Conservation (phyloP, 2,329 filamentous ascomycete species). For the Colletotrichum falcatum region DNA sequence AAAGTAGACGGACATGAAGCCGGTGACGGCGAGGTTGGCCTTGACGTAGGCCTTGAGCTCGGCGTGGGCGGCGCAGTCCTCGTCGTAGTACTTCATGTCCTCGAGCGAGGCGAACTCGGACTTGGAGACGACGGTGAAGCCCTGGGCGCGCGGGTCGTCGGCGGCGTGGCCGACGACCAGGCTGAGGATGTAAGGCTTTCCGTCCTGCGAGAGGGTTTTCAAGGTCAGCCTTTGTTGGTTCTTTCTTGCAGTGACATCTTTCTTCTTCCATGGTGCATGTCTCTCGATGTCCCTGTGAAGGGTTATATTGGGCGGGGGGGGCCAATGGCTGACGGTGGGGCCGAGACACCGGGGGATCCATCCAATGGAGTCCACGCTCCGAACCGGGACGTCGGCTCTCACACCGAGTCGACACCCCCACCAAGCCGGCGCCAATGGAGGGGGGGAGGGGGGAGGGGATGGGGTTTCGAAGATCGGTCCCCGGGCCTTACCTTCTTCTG, state of each 20-base stretch:
- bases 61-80: slow-evolving; percentile 58
- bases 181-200: slow-evolving; percentile 76
- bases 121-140: slow-evolving; percentile 73
- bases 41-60: slow-evolving; percentile 54
- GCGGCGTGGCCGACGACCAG: slow-evolving; percentile 65
- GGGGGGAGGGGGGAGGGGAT: not conserved
- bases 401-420: not conserved
- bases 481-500: slow-evolving; percentile 56
- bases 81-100: slow-evolving; percentile 79
- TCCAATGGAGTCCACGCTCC: not conserved
- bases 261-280: not conserved
- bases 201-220: slow-evolving; percentile 62
- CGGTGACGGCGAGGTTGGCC: slow-evolving; percentile 49
- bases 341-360: not conserved
- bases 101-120: slow-evolving; percentile 73
- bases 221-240: not conserved
- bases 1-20: slow-evolving; percentile 57
- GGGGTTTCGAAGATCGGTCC: not conserved
- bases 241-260: not conserved
- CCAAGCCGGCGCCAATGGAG: no score
- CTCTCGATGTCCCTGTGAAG: not conserved
- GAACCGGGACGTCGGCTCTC: not conserved
- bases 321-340: not conserved
- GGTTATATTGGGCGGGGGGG: not conserved
- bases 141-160: slow-evolving; percentile 71